Conservation (phyloP, 768 basidiomycete species). For the Lactarius indigo region DNA sequence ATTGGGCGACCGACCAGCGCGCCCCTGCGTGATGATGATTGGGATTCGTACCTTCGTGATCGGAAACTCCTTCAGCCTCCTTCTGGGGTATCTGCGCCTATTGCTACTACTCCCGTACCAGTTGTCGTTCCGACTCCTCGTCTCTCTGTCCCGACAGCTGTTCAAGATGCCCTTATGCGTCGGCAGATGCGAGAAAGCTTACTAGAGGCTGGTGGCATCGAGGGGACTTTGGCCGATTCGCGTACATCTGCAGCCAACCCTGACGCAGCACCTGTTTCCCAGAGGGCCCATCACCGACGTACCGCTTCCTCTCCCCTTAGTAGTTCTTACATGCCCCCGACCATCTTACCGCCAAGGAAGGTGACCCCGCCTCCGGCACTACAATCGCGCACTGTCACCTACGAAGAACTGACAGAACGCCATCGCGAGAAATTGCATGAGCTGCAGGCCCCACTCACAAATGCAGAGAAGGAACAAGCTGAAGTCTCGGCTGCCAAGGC, state of each 20-base stretch:
- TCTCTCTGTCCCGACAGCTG: constrained; percentile 62
- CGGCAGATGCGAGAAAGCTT: constrained; percentile 72
- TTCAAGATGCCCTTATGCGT: constrained; percentile 67
- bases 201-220: constrained; percentile 38
- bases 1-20: constrained; percentile 69
- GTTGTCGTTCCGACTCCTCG: constrained; percentile 37
- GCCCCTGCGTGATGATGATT: constrained; percentile 73
- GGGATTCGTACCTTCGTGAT: constrained; percentile 84
- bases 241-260: constrained; percentile 4
- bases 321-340: constrained; percentile 37
- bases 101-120: constrained; percentile 52
- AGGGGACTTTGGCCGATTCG: constrained; percentile 2
- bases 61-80: constrained; percentile 84
- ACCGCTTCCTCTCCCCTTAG: constrained; percentile 14
- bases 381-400: constrained; percentile 63
- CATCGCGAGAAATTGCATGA: constrained; percentile 82
- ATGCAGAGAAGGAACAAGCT: constrained; percentile 72
- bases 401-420: constrained; percentile 82
- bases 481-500: constrained; percentile 69
- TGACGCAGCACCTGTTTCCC: neutral
- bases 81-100: constrained; percentile 74
- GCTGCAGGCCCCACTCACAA: constrained; percentile 81
- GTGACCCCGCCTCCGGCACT: constrained; percentile 47
- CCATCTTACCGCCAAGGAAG: constrained; percentile 45
- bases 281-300: constrained; percentile 16